These are phyloP conservation scores for Pisolithus albus DNA, from an alignment of 768 basidiomycete genomes.

Conservation along the genomic window DNA sequence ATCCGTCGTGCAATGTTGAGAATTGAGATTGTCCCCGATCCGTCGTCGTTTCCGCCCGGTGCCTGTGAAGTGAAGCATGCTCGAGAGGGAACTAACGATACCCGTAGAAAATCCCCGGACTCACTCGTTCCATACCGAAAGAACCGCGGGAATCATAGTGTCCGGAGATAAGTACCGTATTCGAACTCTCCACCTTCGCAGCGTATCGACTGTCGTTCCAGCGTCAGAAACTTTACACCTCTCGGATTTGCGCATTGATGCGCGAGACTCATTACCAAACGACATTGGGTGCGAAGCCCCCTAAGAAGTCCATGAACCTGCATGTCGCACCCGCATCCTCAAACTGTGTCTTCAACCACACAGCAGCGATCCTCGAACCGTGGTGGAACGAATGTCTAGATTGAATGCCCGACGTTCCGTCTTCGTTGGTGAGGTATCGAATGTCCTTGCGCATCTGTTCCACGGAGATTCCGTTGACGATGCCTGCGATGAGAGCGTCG, in stretches of 20 bases:
- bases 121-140: slow-evolving; percentile 62
- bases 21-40: slow-evolving; percentile 61
- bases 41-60: slow-evolving; percentile 58
- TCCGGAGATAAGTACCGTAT: slow-evolving; percentile 68
- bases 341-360: slow-evolving; percentile 59
- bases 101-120: background rate
- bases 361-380: slow-evolving; percentile 58
- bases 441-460: slow-evolving; percentile 64
- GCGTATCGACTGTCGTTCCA: slow-evolving; percentile 45
- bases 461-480: slow-evolving; percentile 64
- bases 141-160: slow-evolving; percentile 92
- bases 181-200: slow-evolving; percentile 46
- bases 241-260: background rate
- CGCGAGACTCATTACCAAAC: slow-evolving; percentile 57
- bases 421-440: slow-evolving; percentile 81
- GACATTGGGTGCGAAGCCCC: slow-evolving; percentile 80
- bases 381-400: slow-evolving; percentile 78
- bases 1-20: slow-evolving; percentile 77
- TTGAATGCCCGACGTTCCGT: slow-evolving; percentile 59
- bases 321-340: slow-evolving; percentile 74
- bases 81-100: background rate
- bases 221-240: background rate
- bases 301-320: slow-evolving; percentile 55
- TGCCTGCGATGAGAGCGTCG: slow-evolving; percentile 57
- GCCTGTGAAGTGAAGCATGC: slow-evolving; percentile 12